Evolutionary conservation across 2,329 filamentous ascomycete species (phyloP), one percentile per base, ranked within the genome.

Genomic region (Domatiomyces catenatus): DNA sequence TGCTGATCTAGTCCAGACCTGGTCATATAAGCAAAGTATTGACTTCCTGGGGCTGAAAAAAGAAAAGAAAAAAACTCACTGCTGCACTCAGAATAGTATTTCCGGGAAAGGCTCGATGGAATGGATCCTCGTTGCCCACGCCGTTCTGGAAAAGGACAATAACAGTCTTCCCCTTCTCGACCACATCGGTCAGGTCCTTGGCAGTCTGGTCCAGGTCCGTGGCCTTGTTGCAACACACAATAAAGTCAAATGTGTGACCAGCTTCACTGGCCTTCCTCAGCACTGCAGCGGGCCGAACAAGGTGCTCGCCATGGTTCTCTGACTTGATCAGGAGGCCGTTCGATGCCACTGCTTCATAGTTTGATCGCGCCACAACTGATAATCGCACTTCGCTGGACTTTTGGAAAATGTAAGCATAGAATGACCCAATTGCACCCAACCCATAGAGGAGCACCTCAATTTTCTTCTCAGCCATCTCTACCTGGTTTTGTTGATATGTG

Each of bases 141-240:
- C 65, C 65, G 48, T 67, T 67, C 42, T 67, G 64, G 5, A 67
- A 62, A 19, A 66, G 56, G n/a, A 65, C 65, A 18, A 67, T 59
- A 0, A 63, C 63, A 2, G 63, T 66, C 5, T 50, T 51, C 3
- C 51, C 54, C 1, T 59, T 49, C 5, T 69, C 66, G 1, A 75
- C 61, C 1, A 59, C 65, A 1, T 66, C 64, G 15, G 59, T 58
- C 5, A 54, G 0, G 60, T 84, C 0, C 84, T 81, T 57, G 81
- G 84, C 56, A 82, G 81, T 54, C 76, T 66, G 0, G 79, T 80
- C 49, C 71, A 80, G 28, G 79, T 78, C 0, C 67, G 76, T 54
- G 68, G 72, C 1, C 47, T 69, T 69, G 52, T 68, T 62, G 2
- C 65, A 60, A 53, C 67, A 67, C n/a, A 69, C 61, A 15, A 69